Evolutionary conservation across 306 rosid genomes (phyloP).

Genomic region (Psophocarpus tetragonolobus): DNA sequence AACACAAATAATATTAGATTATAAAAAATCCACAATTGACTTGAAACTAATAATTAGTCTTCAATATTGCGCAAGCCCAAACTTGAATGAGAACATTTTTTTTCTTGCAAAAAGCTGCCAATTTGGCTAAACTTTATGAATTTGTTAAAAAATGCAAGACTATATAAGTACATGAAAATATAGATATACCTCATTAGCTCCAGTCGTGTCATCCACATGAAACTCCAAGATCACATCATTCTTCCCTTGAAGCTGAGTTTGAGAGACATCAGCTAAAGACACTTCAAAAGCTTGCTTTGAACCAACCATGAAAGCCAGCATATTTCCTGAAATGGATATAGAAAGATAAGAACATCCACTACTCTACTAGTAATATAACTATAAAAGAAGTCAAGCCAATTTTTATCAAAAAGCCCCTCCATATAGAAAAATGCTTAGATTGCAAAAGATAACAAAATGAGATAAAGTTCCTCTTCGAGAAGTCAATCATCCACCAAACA

Average conservation of each 20-base stretch:
- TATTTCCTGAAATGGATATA: conserved; percentile 64
- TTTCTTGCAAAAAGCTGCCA: conserved; percentile 11
- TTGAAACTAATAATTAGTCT: background rate
- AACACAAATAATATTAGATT: conserved; percentile 11
- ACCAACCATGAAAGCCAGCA: conserved; percentile 88
- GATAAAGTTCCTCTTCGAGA: conserved; percentile 3
- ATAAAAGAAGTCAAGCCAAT: conserved; percentile 10
- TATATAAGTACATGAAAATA: background rate
- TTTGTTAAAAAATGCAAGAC: background rate
- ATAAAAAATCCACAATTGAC: conserved; percentile 6
- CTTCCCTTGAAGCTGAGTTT: conserved; percentile 95
- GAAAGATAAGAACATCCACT: conserved; percentile 22
- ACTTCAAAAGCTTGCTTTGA: conserved; percentile 98
- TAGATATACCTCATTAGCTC: conserved; percentile 87
- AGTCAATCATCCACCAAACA: background rate
- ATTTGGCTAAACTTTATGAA: conserved; percentile 6
- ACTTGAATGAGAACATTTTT: conserved; percentile 5
- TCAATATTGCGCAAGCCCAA: conserved; percentile 3
- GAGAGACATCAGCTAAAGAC: conserved; percentile 95
- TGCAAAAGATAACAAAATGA: conserved; percentile 24
- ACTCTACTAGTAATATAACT: background rate
- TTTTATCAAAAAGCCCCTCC: background rate
- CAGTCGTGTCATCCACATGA: conserved; percentile 96
- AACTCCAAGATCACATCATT: conserved; percentile 92
- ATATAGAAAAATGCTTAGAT: background rate